Evolutionary conservation across 495 filamentous ascomycete genomes (phyloP), one percentile per base, ranked within the genome.

Genomic region (Xylaria telfairii): DNA sequence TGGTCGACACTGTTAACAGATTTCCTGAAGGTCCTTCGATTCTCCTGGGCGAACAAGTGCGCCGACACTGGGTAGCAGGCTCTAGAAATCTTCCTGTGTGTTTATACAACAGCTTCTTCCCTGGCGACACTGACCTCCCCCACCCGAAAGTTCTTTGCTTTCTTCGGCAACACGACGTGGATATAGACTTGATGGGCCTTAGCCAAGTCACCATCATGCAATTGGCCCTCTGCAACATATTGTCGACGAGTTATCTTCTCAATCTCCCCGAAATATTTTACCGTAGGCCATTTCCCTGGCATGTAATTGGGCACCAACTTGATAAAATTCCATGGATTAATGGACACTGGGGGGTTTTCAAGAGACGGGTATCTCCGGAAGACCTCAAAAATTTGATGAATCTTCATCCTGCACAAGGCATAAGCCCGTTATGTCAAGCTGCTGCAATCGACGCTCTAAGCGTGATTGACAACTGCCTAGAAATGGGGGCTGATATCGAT

Each of bases 201-300:
- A 15, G 28, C 53, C n/a, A 26, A 34, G 10, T 24, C 4, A 30
- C 53, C 9, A 10, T 34, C 28, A 57, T 57, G 21, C 53, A 57
- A 6, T 15, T 12, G 10, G 24, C 53, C 10, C 53, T 57, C 5
- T 15, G 6, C 26, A 26, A 34, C 12, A 10, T 1, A 8, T 4
- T 1, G 34, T 8, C 53, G 28, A 32, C 53, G 10, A 57, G 12
- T 12, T 57, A 57, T 17, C 53, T 57, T 4, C 53, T 57, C 26
- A 57, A 9, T 34, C 6, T 34, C 3, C 28, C 26, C 26, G 26
- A 57, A 34, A 57, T 57, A 4, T 8, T 34, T 4, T 12, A 57
- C 12, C 34, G 53, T 26, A 57, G 15, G 53, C 53, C 53, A 5
- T 57, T 57, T 57, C 53, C 53, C 13, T 57, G 53, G 53, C 24